Base-by-base conservation (phyloP, 345 rosid genomes). In the rapeseed (Brassica napus) region DNA sequence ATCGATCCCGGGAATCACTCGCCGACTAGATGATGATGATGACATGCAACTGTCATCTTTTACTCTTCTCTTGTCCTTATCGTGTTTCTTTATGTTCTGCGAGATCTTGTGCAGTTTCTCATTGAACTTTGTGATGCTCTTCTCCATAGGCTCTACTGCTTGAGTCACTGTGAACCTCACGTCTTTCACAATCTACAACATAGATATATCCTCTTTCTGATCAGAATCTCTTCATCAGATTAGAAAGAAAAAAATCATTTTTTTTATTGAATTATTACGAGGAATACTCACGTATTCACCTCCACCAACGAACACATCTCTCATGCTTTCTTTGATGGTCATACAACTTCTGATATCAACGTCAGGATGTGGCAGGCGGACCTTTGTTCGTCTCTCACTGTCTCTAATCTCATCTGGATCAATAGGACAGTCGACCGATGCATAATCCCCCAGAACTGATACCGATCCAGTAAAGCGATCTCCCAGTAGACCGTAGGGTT, bases 321-420 rank as follows among this genome's bases (percentile, higher is more conserved):
- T 88, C 55, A 96, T 90, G 79, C 97, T 91, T 85, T 96, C 97
- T 84, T 87, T 87, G 81, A 96, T 84, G 74, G 97, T 93, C 97
- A 90, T 96, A 70, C 93, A 91, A 77, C 94, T 89, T 85, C 84
- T 89, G 47, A 76, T 81, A 81, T 91, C 89, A 65, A 77, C 32
- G 73, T 88, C 93, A 68, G 96, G 98, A 78, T 87, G 96, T 4
- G 96, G 99, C 58, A 93, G 90, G 58, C 97, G 98, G 70, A 92
- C 72, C 82, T 93, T 96, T 15, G 94, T 93, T 60, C 92, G 99
- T 74, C 99, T 87, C 82, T 96, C 97, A 81, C 94, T 90, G 84
- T 96, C 99, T 84, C 99, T 84, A 78, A 93, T 84, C 88, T 93
- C 99, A 73, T 95, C 99, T 47, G 99, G 99, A 85, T 95, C 99